Percentiles rank a stretch among this genome's conserved stretches.
Evolutionary conservation across 148 eudicot genomes (phyloP).

Genomic region (Pouteria glomerata): DNA sequence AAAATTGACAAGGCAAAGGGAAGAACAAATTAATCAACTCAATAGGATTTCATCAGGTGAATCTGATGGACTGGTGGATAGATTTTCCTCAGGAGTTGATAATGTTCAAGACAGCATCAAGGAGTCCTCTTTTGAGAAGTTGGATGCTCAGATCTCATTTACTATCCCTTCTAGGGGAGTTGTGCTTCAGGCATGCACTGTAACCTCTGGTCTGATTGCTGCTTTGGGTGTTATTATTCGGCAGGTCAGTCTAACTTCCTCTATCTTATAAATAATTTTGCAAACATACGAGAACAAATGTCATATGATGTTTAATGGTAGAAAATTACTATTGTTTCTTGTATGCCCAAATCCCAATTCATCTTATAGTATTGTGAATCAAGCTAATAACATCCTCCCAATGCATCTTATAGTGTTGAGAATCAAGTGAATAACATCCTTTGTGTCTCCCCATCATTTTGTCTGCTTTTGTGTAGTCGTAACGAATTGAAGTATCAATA

Average conservation of each 20-base stretch:
- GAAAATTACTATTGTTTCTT: neutral
- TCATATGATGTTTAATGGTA: neutral
- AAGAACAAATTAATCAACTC: conserved; percentile 25
- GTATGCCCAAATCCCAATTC: neutral
- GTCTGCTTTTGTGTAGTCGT: too few relatives aligned
- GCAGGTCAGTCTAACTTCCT: conserved; percentile 42
- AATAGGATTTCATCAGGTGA: conserved; percentile 24
- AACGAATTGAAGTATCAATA: neutral
- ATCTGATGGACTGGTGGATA: conserved; percentile 20
- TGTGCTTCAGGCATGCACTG: conserved; percentile 79
- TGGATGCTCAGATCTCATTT: conserved; percentile 21
- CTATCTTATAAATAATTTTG: too few relatives aligned
- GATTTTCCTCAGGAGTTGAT: conserved; percentile 18
- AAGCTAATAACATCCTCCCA: too few relatives aligned
- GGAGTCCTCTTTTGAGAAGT: conserved; percentile 20
- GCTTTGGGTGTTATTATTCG: conserved; percentile 62
- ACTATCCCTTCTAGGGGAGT: conserved; percentile 49
- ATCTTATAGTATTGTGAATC: neutral
- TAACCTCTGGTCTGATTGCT: conserved; percentile 72
- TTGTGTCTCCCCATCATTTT: neutral
- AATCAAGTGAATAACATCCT: neutral
- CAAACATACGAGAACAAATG: neutral
- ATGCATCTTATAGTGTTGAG: neutral
- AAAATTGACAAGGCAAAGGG: conserved; percentile 42
- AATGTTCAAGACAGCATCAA: conserved; percentile 11